These are phyloP conservation scores for Ganoderma leucocontextum DNA, from an alignment of 1,284 basidiomycete species.

Conservation along the genomic window DNA sequence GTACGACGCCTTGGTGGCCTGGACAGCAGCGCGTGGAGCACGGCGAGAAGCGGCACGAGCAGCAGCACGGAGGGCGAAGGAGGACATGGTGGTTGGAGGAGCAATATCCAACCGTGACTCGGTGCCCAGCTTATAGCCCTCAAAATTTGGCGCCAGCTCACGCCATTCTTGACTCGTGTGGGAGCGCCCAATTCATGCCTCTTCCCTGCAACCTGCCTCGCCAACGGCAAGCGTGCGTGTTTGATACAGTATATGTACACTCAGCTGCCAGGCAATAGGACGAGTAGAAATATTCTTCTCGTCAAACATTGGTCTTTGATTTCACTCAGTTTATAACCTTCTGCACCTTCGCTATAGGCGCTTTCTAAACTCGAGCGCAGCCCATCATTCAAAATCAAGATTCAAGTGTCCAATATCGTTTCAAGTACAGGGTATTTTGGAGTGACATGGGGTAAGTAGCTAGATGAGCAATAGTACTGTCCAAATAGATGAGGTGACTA, in stretches of 20 bases:
- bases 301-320: background rate
- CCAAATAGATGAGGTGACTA: background rate
- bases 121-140: conserved; percentile 21
- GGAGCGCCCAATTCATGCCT: background rate
- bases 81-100: conserved; percentile 57
- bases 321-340: too few species aligned
- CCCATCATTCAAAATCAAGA: conserved; percentile 6
- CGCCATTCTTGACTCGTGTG: conserved; percentile 21
- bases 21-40: conserved; percentile 56
- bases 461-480: background rate
- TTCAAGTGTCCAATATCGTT: background rate
- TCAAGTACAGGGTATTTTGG: background rate
- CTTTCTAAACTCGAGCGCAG: background rate
- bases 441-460: background rate
- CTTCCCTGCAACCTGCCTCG: background rate
- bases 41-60: conserved; percentile 70
- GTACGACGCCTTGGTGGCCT: conserved; percentile 64
- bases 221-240: too few species aligned
- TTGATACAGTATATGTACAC: background rate
- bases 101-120: conserved; percentile 24
- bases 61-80: conserved; percentile 69
- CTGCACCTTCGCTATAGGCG: background rate
- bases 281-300: background rate
- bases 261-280: too few species aligned
- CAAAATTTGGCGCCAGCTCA: conserved; percentile 26